A percentile compares a stretch with the other conserved stretches of the same genome.
Conservation (phyloP, 441 rosid species). For the Erodium moschatum region DNA sequence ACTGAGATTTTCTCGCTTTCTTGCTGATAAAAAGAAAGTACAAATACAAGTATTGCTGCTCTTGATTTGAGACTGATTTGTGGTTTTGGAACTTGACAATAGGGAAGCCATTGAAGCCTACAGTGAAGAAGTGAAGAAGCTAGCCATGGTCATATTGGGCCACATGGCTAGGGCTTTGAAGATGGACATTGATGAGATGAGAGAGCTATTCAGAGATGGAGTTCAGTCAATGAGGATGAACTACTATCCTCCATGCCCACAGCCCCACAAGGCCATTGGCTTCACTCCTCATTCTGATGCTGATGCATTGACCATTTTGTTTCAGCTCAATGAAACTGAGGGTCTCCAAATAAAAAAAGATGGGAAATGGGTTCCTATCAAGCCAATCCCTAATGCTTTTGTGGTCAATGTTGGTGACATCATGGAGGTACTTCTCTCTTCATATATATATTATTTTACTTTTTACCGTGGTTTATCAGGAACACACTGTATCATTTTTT, state of each 20-base stretch:
- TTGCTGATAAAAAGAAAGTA: no score
- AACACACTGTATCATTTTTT: no score
- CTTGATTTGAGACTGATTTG: no score
- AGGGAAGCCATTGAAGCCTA: slow-evolving; percentile 21
- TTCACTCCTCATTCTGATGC: slow-evolving; percentile 43
- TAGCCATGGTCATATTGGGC: no score
- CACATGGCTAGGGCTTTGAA: slow-evolving; percentile 27
- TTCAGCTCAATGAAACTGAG: slow-evolving; percentile 30
- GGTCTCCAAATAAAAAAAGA: slow-evolving; percentile 34
- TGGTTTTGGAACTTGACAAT: no score
- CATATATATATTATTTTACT: no score
- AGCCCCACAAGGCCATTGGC: slow-evolving; percentile 41
- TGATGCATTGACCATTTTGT: slow-evolving; percentile 33
- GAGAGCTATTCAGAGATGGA: slow-evolving; percentile 29
- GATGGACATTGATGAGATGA: slow-evolving; percentile 28
- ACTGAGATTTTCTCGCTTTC: no score
- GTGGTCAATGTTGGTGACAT: slow-evolving; percentile 40
- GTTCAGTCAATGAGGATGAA: slow-evolving; percentile 43
- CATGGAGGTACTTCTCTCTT: slow-evolving; percentile 27
- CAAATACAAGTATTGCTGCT: no score
- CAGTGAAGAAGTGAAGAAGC: no score
- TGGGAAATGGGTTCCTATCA: slow-evolving; percentile 25
- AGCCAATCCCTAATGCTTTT: slow-evolving; percentile 37
- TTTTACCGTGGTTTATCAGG: no score
- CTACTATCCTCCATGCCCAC: slow-evolving; percentile 44